Percentiles rank a stretch among this genome's conserved stretches.
Evolutionary conservation across 2,329 filamentous ascomycete genomes (phyloP).

Genomic region (Stagonosporopsis cucurbitacearum): DNA sequence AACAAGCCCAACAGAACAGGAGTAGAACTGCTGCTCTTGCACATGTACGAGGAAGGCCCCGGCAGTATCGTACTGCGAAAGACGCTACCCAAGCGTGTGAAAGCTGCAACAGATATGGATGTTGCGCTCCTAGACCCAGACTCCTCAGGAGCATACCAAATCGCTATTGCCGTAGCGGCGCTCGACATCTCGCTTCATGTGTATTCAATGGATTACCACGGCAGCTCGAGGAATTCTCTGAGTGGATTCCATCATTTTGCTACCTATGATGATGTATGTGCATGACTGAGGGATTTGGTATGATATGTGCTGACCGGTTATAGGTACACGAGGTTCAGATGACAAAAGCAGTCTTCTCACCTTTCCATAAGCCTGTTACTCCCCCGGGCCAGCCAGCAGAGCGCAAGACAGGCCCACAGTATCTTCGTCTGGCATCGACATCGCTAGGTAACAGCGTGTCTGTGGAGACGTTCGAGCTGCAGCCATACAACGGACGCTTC

Average conservation of each 20-base stretch:
- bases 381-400: slow-evolving; percentile 26
- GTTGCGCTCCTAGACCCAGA: slow-evolving; percentile 70
- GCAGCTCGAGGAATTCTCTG: slow-evolving; percentile 52
- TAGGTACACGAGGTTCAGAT: slow-evolving; percentile 60
- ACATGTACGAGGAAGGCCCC: slow-evolving; percentile 65
- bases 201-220: slow-evolving; percentile 76
- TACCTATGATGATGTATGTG: slow-evolving; percentile 60
- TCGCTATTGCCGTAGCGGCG: slow-evolving; percentile 79
- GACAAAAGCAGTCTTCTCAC: slow-evolving; percentile 60
- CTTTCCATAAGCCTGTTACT: slow-evolving; percentile 51
- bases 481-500: slow-evolving; percentile 65
- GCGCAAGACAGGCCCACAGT: slow-evolving; percentile 56
- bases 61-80: slow-evolving; percentile 59
- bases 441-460: slow-evolving; percentile 80
- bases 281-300: not conserved
- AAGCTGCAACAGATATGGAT: slow-evolving; percentile 79
- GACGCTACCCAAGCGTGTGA: slow-evolving; percentile 70
- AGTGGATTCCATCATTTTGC: slow-evolving; percentile 58
- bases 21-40: slow-evolving; percentile 62
- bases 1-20: slow-evolving; percentile 63
- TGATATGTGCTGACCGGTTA: slow-evolving; percentile 12
- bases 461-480: slow-evolving; percentile 78
- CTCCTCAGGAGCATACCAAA: slow-evolving; percentile 71
- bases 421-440: slow-evolving; percentile 79
- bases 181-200: slow-evolving; percentile 80